These are phyloP conservation scores for Phaeoacremonium minimum DNA, from an alignment of 2,329 filamentous ascomycete genomes.

Conservation along the genomic window DNA sequence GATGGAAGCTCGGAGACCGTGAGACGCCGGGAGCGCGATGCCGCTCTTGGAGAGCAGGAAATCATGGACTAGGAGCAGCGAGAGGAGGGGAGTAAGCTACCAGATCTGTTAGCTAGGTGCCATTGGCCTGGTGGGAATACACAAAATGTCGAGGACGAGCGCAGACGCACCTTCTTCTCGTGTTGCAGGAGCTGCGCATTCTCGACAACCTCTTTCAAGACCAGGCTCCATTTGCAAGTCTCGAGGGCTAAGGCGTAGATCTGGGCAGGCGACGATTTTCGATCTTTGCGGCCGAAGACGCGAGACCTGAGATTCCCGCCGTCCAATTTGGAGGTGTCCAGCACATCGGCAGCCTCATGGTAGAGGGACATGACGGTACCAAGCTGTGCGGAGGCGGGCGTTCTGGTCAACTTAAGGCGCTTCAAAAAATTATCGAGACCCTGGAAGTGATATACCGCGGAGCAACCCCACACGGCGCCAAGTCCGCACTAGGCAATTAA, in stretches of 20 bases:
- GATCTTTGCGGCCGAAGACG: conserved; percentile 68
- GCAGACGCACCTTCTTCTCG: conserved; percentile 72
- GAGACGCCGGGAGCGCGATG: conserved; percentile 73
- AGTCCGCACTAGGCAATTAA: too few species aligned
- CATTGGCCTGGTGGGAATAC: not conserved
- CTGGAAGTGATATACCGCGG: conserved; percentile 2
- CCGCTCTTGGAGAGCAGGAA: conserved; percentile 76
- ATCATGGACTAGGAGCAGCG: conserved; percentile 82
- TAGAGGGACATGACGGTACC: conserved; percentile 94
- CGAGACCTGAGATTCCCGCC: conserved; percentile 86
- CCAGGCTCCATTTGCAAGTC: conserved; percentile 81
- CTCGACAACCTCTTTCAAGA: conserved; percentile 89
- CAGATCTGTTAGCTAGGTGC: conserved; percentile 23
- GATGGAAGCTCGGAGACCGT: conserved; percentile 72
- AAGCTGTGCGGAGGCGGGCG: not conserved
- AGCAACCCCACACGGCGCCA: too few species aligned
- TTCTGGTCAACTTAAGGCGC: not conserved
- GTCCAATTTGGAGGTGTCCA: conserved; percentile 57
- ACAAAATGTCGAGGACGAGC: not conserved
- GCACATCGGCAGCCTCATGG: conserved; percentile 77
- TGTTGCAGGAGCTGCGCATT: conserved; percentile 68
- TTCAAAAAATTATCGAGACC: not conserved
- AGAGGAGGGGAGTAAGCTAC: conserved; percentile 75
- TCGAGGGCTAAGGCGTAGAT: conserved; percentile 86
- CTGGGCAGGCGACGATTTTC: conserved; percentile 76